phyloP scores from a whole-genome alignment of 2,329 filamentous ascomycete species.

The Thelonectria olida region DNA sequence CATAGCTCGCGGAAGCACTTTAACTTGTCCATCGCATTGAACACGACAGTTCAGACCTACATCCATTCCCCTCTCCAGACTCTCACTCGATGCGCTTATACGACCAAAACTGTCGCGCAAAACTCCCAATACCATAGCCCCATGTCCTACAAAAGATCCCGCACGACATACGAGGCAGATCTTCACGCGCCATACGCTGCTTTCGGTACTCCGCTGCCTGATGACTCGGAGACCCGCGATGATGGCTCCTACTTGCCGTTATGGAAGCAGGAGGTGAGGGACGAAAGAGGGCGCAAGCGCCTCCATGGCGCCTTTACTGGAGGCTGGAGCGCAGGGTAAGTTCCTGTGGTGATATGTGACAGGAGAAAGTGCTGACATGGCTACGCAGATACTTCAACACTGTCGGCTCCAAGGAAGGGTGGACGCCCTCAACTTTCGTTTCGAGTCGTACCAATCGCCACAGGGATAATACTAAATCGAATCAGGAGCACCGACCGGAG shows the following conservation, averaged over 20 bases:
- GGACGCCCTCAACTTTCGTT: conserved; percentile 90
- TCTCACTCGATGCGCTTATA: conserved; percentile 12
- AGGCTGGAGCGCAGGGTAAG: conserved; percentile 94
- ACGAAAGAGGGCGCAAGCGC: conserved; percentile 89
- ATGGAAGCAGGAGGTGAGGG: conserved; percentile 98
- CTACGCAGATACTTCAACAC: conserved; percentile 88
- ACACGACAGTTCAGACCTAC: background rate
- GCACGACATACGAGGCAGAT: conserved; percentile 81
- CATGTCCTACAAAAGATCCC: conserved; percentile 85
- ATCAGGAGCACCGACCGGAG: conserved; percentile 76
- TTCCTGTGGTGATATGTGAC: background rate
- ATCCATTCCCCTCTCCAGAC: background rate
- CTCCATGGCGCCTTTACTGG: conserved; percentile 97
- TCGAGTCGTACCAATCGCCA: conserved; percentile 85
- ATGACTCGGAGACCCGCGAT: conserved; percentile 81
- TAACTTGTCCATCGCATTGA: background rate
- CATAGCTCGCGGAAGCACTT: background rate
- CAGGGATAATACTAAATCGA: conserved; percentile 66
- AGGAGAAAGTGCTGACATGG: conserved; percentile 20
- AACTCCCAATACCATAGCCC: conserved; percentile 24
- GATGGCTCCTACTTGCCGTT: conserved; percentile 92
- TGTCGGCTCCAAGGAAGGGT: conserved; percentile 97
- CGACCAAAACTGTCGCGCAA: background rate
- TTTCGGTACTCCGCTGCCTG: conserved; percentile 87
- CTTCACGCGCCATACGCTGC: conserved; percentile 77